Conservation (phyloP, 257 asterid genomes). For the Schizonepeta tenuifolia region DNA sequence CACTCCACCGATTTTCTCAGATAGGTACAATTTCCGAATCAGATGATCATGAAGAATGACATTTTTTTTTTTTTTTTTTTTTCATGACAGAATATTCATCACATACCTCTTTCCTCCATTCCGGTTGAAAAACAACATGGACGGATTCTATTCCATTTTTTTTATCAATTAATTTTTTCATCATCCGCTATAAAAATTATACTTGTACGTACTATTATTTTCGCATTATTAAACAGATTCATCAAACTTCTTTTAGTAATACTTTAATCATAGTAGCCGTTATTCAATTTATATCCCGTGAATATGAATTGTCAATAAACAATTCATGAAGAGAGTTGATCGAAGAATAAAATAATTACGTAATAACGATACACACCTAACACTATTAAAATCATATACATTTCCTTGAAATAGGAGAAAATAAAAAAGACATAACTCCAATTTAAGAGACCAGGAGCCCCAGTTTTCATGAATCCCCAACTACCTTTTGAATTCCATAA, state of each 20-base stretch:
- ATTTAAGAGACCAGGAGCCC: constrained; percentile 25
- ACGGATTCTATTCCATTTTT: background rate
- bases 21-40: constrained; percentile 16
- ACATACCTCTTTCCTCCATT: background rate
- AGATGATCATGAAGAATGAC: constrained; percentile 10
- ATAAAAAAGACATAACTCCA: constrained; percentile 13
- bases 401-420: background rate
- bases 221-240: background rate
- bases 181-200: background rate
- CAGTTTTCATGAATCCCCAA: constrained; percentile 39
- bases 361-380: constrained; percentile 20
- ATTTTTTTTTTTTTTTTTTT: no score
- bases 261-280: background rate
- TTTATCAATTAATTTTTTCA: background rate
- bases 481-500: constrained; percentile 41
- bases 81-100: background rate
- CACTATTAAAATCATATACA: background rate
- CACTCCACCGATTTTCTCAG: constrained; percentile 26
- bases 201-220: no score
- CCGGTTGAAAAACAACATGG: background rate
- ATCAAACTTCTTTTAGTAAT: background rate
- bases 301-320: background rate
- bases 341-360: background rate
- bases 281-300: background rate
- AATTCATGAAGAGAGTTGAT: background rate